Evolutionary conservation across 257 asterid species (phyloP).

Genomic region (Handroanthus guayacan): DNA sequence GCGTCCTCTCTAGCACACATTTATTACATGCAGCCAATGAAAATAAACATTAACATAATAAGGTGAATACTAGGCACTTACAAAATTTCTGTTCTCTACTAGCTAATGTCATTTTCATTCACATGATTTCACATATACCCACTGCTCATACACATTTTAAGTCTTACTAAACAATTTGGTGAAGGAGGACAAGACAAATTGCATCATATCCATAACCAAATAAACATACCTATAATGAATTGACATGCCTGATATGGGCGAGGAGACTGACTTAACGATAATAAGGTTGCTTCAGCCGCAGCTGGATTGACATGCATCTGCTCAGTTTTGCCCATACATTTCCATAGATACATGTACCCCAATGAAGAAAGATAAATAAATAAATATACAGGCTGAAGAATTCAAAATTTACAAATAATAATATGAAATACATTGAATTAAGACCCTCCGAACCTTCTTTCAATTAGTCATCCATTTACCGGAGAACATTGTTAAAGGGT

Average conservation of each 20-base stretch:
- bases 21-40: constrained; percentile 3
- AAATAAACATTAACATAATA: not conserved
- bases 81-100: constrained; percentile 18
- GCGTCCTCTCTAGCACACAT: constrained; percentile 8
- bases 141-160: constrained; percentile 29
- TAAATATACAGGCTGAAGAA: constrained; percentile 31
- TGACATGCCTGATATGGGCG: constrained; percentile 88
- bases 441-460: not conserved
- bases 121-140: constrained; percentile 14
- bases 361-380: constrained; percentile 34
- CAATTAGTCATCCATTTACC: constrained; percentile 21
- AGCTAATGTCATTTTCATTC: constrained; percentile 20
- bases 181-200: constrained; percentile 19
- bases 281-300: constrained; percentile 86
- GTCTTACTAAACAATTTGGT: constrained; percentile 11
- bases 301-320: constrained; percentile 88
- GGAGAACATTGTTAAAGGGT: constrained; percentile 1
- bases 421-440: constrained; percentile 1
- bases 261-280: constrained; percentile 76
- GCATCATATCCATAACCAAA: constrained; percentile 22
- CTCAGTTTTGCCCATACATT: constrained; percentile 39
- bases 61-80: constrained; percentile 23
- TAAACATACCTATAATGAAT: constrained; percentile 81
- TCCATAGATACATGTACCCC: constrained; percentile 40
- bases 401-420: constrained; percentile 16